Base-by-base conservation (phyloP, 495 filamentous ascomycete species). In the Entonaema liquescens region DNA sequence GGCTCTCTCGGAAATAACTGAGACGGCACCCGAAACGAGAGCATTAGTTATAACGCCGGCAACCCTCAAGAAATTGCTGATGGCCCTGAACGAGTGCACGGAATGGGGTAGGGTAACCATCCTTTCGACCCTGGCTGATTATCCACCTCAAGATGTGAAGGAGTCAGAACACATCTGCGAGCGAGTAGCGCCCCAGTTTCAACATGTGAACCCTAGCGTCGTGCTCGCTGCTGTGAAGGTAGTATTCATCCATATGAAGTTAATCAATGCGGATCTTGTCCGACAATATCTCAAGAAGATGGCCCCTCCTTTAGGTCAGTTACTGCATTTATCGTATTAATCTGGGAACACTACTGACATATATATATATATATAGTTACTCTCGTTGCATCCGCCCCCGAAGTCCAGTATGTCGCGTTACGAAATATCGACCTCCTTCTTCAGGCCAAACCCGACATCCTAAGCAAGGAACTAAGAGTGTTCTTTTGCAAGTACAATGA, bases 401-500 rank as follows among this genome's bases (percentile, higher is more conserved):
- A 99, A 80, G 95, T 99, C 33, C 95, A 99, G 81, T 99, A 98
- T 79, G 96, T 99, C 50, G 95, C 95, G 21, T 81, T 99, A 59
- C 84, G 95, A 56, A 99, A 99, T 75, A 98, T 98, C 75, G 95
- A 98, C 68, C 89, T 99, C 50, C 83, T 99, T 5, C 85, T 99
- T 35, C 95, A 99, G 79, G 94, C 97, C 70, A 93, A 97, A 72
- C 94, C 95, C 2, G 94, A 97, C 75, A 97, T 99, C 55, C 84
- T 99, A 1, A 95, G 92, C 82, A 98, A 98, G 78, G 95, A 99
- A 80, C 89, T 99, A 57, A 89, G 95, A 53, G 95, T 99, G 2
- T 99, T 99, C 83, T 99, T 98, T 83, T 99, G 95, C 90, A 99
- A 99, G 83, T 99, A 99, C 83, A 98, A 99, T 78, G 95, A 99